Evolutionary conservation across 2,329 filamentous ascomycete genomes (phyloP).

Genomic region (Celoporthe dispersa): DNA sequence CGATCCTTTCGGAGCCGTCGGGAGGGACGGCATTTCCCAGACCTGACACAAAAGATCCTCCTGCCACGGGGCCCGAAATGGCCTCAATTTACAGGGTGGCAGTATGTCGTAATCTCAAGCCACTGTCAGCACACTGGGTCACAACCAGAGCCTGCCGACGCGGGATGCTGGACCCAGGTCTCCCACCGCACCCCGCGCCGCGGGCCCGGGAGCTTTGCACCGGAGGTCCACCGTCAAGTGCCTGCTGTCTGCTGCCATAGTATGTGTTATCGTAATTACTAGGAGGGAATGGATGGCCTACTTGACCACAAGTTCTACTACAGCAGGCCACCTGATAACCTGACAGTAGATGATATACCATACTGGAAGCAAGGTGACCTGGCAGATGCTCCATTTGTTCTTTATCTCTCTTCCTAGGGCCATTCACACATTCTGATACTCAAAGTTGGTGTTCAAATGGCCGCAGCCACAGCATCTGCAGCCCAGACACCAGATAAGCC

Average conservation of each 20-base stretch:
- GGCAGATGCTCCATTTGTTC: neutral
- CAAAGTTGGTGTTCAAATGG: neutral
- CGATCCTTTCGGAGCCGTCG: neutral
- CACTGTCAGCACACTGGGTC: neutral
- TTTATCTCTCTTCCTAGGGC: neutral
- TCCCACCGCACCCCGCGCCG: neutral
- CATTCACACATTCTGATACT: neutral
- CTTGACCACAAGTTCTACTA: neutral
- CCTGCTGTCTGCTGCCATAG: neutral
- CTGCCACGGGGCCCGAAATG: neutral
- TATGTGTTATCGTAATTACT: neutral
- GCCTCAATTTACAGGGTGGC: neutral
- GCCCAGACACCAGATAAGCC: neutral
- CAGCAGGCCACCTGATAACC: neutral
- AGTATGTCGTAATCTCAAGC: neutral
- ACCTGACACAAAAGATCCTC: neutral
- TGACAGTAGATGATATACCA: neutral
- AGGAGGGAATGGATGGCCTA: neutral
- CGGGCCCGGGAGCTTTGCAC: neutral
- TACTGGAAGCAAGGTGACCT: neutral
- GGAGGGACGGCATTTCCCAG: neutral
- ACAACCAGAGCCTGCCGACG: neutral
- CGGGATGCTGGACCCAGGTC: neutral
- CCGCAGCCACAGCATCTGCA: neutral
- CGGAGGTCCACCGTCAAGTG: neutral